Base-by-base conservation (phyloP, 2,329 filamentous ascomycete genomes). In the Trichoderma sp. region DNA sequence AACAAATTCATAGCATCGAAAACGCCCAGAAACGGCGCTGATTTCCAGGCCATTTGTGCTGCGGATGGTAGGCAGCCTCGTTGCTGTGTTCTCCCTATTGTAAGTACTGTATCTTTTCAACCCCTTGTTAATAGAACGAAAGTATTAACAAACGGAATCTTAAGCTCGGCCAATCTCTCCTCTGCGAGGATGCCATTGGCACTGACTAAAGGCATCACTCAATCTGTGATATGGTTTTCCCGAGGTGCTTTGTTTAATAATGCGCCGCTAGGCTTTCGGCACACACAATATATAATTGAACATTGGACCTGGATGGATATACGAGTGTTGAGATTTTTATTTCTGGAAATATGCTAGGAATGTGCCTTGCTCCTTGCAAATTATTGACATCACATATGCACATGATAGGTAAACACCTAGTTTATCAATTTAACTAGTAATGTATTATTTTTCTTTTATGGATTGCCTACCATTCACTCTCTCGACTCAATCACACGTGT, bases 11-110 rank as follows among this genome's bases (percentile, higher is more conserved):
- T 24, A 71, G 70, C 66, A 7, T 1, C 3, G 13, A 4, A 24
- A 14, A 1, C 18, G 5, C 65, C 64, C 16, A 7, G 0, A 5
- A 13, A 32, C 43, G 21, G 16, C 18, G 1, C 5, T 1, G 16
- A 63, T 14, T 71, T 72, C 65, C 2, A 5, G 1, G 5, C 16
- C 0, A 55, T 64, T n/a, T 72, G 71, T 49, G 63, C 68, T 59
- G 2, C 1, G 1, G 3, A 0, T 16, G 70, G 70, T 16, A n/a
- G 64, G 18, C 14, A n/a, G 1, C 32, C 71, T 54, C 18, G 26
- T 6, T 72, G 70, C 68, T 72, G 71, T 24, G 64, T 30, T 10
- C 0, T 72, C 5, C 70, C 68, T 5, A 16, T 71, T 24, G 71
- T 72, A 60, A 66, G 71, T 68, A 21, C 7, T 14, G 28, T 30